Conservation (phyloP, 352 stramenopile genomes). For the Pelagophyceae sp. region DNA sequence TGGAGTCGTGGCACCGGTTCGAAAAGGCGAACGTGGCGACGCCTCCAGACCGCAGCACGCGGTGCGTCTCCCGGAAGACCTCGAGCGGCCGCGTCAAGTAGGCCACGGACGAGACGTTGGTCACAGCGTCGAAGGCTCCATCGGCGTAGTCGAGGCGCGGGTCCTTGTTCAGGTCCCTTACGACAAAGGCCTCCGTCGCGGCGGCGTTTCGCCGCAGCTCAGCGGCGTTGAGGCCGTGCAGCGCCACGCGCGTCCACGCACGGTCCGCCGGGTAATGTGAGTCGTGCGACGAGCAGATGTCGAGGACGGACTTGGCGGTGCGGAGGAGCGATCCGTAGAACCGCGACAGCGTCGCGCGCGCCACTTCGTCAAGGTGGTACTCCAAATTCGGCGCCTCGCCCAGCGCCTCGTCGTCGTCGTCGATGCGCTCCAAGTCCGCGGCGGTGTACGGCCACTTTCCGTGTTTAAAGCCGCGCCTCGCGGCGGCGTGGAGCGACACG, state of each 20-base stretch:
- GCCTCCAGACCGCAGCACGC: constrained; percentile 54
- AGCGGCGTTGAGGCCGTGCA: not conserved
- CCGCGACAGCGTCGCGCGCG: constrained; percentile 56
- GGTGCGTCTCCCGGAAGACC: constrained; percentile 58
- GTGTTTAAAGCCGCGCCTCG: not conserved
- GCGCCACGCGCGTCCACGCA: constrained; percentile 30
- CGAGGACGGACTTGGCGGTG: constrained; percentile 30
- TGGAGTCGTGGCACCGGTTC: constrained; percentile 50
- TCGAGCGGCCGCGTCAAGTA: constrained; percentile 58
- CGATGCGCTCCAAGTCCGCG: not conserved
- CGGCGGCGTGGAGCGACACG: not conserved
- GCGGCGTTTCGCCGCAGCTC: constrained; percentile 49
- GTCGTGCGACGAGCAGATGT: constrained; percentile 42
- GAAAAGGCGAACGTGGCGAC: constrained; percentile 55
- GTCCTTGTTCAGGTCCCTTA: constrained; percentile 59
- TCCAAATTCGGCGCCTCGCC: constrained; percentile 47
- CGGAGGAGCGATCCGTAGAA: constrained; percentile 59
- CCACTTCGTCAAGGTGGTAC: constrained; percentile 67
- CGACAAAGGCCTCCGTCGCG: constrained; percentile 48
- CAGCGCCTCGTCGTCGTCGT: not conserved
- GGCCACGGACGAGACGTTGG: constrained; percentile 57
- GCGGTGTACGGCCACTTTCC: not conserved
- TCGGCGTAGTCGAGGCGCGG: constrained; percentile 49
- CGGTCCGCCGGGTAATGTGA: constrained; percentile 50
- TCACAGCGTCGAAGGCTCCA: constrained; percentile 58